Conservation (phyloP, 768 basidiomycete species). For the Hygrophorus pudorinus region DNA sequence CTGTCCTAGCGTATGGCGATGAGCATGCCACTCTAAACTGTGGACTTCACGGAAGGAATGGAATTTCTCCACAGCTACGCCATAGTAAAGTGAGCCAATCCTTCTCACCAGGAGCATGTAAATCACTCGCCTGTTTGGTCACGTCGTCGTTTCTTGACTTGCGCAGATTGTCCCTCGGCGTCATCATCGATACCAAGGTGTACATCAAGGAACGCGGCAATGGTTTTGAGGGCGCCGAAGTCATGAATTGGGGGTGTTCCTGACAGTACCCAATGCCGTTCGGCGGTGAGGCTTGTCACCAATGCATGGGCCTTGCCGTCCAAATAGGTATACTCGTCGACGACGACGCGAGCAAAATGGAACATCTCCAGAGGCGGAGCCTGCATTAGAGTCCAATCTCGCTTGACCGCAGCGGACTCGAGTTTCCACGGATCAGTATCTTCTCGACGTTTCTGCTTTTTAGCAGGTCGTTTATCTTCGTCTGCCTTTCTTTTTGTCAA, state of each 20-base stretch:
- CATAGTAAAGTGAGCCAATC: not conserved
- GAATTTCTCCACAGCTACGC: conserved; percentile 77
- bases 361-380: conserved; percentile 88
- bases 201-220: conserved; percentile 79
- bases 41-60: conserved; percentile 95
- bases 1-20: conserved; percentile 78
- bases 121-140: conserved; percentile 70
- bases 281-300: conserved; percentile 65
- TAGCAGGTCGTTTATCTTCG: conserved; percentile 31
- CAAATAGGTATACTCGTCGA: conserved; percentile 93
- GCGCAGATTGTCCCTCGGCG: conserved; percentile 63
- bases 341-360: conserved; percentile 79
- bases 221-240: conserved; percentile 85
- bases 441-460: conserved; percentile 57
- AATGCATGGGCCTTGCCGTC: conserved; percentile 71
- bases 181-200: conserved; percentile 91
- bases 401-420: conserved; percentile 44
- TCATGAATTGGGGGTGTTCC: conserved; percentile 92
- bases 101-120: not conserved
- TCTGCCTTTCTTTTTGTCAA: conserved; percentile 29
- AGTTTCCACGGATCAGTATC: conserved; percentile 68
- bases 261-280: conserved; percentile 90
- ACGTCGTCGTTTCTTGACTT: conserved; percentile 69
- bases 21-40: conserved; percentile 85
- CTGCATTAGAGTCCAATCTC: conserved; percentile 72